Evolutionary conservation across 2,329 filamentous ascomycete species (phyloP), one percentile per base, ranked within the genome.

Genomic region (Geosmithia flava): DNA sequence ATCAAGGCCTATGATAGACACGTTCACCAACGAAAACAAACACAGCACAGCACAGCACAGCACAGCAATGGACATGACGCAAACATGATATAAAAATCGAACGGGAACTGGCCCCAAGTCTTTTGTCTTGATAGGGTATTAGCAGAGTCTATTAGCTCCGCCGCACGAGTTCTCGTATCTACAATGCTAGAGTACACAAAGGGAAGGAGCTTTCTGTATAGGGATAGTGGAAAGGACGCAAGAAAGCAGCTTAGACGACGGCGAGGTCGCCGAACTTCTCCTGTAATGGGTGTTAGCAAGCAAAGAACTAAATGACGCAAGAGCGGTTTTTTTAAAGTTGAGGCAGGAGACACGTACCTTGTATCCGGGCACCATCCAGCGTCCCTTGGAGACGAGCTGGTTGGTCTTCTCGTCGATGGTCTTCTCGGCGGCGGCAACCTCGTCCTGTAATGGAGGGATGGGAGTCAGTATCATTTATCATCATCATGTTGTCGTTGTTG

Each of bases 231-330:
- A 27, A 19, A 19, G n/a, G 30, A 27, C 27, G 27, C 27, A 45
- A 45, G 20, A 30, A 44, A 56, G 53, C 60, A 61, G 66, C 79
- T 81, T 95, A 98, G 69, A 97, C 77, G 60, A 95, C 74, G 61
- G 93, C 91, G 61, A 97, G 83, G 68, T 97, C 90, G 76, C 93
- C 93, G 72, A 97, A 98, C 80, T 90, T 95, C 81, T 98, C 93
- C 91, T 97, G 62, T 57, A 62, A 44, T 45, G 56, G 52, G 54
- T 49, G 66, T 83, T 67, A 85, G 75, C 52, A 27, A 27, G 23
- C 23, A 27, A 27, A 27, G 23, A 27, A 27, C 4, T 27, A 27
- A 27, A 27, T 27, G 23, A 8, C 23, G 41, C 41, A n/a, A 10
- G 17, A n/a, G 16, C 8, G 20, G 41, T 17, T 3, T 3, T 17